Percentiles rank a stretch among this genome's conserved stretches.
These are phyloP conservation scores for Amylostereum chailletii DNA, from an alignment of 1,284 basidiomycete genomes.

Conservation along the genomic window DNA sequence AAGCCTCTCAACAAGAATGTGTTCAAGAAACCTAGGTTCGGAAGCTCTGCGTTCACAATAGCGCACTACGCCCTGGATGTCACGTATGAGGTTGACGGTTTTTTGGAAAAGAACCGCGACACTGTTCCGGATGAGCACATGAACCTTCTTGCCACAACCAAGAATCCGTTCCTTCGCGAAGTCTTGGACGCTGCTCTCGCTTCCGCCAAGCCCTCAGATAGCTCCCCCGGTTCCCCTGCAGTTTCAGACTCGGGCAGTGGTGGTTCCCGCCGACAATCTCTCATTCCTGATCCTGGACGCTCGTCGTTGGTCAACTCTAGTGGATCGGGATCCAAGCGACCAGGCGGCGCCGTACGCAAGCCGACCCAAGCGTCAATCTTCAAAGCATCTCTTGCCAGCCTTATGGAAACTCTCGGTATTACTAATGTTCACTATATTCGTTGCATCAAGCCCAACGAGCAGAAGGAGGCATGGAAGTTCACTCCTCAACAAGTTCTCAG, in stretches of 20 bases:
- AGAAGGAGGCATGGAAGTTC: conserved; percentile 95
- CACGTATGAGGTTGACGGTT: conserved; percentile 96
- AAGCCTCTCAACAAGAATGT: conserved; percentile 85
- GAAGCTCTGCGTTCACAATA: conserved; percentile 95
- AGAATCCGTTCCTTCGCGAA: conserved; percentile 91
- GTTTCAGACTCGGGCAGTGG: conserved; percentile 67
- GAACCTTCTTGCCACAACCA: conserved; percentile 75
- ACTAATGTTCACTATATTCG: conserved; percentile 99
- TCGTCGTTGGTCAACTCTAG: conserved; percentile 55
- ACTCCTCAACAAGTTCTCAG: conserved; percentile 93
- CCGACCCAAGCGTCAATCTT: conserved; percentile 98
- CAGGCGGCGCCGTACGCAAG: conserved; percentile 72
- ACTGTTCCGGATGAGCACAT: conserved; percentile 99
- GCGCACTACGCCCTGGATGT: conserved; percentile 98
- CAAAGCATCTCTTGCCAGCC: conserved; percentile 86
- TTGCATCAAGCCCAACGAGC: conserved; percentile 99
- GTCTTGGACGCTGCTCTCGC: conserved; percentile 86
- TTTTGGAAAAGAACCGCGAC: conserved; percentile 98
- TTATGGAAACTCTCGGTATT: conserved; percentile 96
- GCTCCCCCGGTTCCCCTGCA: conserved; percentile 60
- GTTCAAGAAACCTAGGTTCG: conserved; percentile 98
- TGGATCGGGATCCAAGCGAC: conserved; percentile 41
- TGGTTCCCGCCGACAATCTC: conserved; percentile 67
- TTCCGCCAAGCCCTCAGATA: conserved; percentile 59
- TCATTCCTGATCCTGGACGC: conserved; percentile 82